These are phyloP conservation scores for Penicillium verrucosum DNA, from an alignment of 2,329 filamentous ascomycete genomes.

Conservation along the genomic window DNA sequence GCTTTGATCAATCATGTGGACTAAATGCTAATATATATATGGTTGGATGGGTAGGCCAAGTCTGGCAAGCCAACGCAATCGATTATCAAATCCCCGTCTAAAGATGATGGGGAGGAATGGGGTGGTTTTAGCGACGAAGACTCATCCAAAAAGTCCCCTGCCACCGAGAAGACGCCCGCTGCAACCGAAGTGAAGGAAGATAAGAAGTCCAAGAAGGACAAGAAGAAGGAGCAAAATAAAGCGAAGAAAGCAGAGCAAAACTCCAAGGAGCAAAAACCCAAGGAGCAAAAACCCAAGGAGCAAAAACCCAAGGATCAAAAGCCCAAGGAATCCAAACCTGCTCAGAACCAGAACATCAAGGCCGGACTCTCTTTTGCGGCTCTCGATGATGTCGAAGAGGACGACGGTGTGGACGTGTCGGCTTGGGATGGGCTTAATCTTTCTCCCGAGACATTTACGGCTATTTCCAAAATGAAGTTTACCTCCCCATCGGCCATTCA, in stretches of 20 bases:
- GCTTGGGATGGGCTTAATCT: slow-evolving; percentile 74
- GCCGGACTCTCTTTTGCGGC: slow-evolving; percentile 37
- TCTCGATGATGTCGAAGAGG: slow-evolving; percentile 44
- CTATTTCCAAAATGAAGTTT: slow-evolving; percentile 78
- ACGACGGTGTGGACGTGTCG: slow-evolving; percentile 66
- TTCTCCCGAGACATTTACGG: slow-evolving; percentile 66
- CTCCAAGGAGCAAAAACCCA: slow-evolving; percentile 10
- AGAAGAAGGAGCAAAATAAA: slow-evolving; percentile 16
- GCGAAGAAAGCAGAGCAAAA: slow-evolving; percentile 29
- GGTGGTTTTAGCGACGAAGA: slow-evolving; percentile 61
- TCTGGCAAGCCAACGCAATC: slow-evolving; percentile 34
- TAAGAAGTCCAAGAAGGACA: slow-evolving; percentile 22
- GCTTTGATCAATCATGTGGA: not conserved
- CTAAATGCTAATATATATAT: not conserved
- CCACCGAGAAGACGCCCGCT: slow-evolving; percentile 5
- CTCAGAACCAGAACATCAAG: slow-evolving; percentile 35
- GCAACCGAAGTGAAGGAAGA: slow-evolving; percentile 16
- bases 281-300: slow-evolving; percentile 22
- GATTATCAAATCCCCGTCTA: slow-evolving; percentile 25
- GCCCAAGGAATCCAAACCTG: slow-evolving; percentile 28
- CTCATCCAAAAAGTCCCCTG: slow-evolving; percentile 18
- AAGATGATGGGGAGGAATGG: slow-evolving; percentile 55
- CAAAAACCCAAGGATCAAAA: slow-evolving; percentile 15
- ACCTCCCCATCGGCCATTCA: slow-evolving; percentile 80
- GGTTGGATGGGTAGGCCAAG: slow-evolving; percentile 30